Conservation (phyloP, 352 stramenopile species). For the Paralagenidium karlingii region DNA sequence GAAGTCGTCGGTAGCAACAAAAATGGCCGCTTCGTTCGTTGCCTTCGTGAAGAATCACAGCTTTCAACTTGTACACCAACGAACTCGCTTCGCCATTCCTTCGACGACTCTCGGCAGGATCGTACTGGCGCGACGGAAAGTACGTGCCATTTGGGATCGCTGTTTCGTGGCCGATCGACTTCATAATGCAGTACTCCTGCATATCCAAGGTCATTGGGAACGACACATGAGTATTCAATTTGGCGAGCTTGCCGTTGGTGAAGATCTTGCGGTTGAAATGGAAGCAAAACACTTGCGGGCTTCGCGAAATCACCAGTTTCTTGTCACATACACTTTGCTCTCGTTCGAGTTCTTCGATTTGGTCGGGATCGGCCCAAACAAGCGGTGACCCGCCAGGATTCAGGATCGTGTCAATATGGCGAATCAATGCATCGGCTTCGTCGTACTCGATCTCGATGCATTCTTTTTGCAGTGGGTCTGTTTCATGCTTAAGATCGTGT, state of each 20-base stretch:
- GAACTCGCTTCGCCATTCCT: conserved; percentile 1
- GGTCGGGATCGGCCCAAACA: conserved; percentile 6
- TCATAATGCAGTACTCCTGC: conserved; percentile 21
- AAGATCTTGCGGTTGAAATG: conserved; percentile 85
- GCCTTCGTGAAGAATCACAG: conserved; percentile 79
- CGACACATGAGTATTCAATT: conserved; percentile 64
- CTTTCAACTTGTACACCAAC: conserved; percentile 48
- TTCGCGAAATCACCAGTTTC: conserved; percentile 63
- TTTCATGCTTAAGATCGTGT: too few relatives aligned
- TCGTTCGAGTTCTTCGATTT: too few relatives aligned
- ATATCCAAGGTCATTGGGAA: conserved; percentile 78
- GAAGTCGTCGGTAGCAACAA: conserved; percentile 62
- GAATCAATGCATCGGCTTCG: too few relatives aligned
- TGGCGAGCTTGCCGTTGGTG: conserved; percentile 43
- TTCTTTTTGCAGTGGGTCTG: too few relatives aligned
- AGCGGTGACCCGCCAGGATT: background rate
- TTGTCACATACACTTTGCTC: too few relatives aligned
- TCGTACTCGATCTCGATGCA: too few relatives aligned
- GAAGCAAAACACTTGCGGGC: conserved; percentile 75
- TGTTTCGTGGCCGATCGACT: background rate
- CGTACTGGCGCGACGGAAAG: too few relatives aligned
- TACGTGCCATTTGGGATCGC: too few relatives aligned
- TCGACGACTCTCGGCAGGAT: background rate
- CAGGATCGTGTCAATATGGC: conserved; percentile 1
- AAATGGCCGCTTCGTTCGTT: conserved; percentile 79